These are phyloP conservation scores for Irpex lacteus DNA, from an alignment of 1,284 basidiomycete species.

Conservation along the genomic window DNA sequence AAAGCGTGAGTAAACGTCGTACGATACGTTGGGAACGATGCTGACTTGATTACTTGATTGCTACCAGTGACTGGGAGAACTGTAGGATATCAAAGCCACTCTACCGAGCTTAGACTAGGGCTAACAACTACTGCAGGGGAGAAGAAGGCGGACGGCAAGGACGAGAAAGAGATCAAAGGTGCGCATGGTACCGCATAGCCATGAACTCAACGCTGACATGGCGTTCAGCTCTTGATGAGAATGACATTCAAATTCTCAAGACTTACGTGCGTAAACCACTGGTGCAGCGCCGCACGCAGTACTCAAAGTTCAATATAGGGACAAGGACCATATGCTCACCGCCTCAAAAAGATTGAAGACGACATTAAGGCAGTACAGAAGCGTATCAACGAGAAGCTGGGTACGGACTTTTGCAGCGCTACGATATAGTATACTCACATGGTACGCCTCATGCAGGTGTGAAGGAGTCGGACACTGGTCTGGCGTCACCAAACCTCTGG, in stretches of 20 bases:
- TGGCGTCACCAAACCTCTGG: conserved; percentile 97
- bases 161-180: conserved; percentile 93
- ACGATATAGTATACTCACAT: neutral
- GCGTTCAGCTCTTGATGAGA: conserved; percentile 85
- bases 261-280: conserved; percentile 70
- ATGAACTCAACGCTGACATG: conserved; percentile 10
- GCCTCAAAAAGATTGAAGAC: conserved; percentile 86
- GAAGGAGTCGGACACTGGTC: conserved; percentile 97
- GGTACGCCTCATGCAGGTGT: conserved; percentile 54
- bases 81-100: conserved; percentile 50
- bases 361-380: conserved; percentile 98
- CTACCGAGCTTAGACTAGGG: neutral
- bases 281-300: conserved; percentile 3
- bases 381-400: conserved; percentile 96
- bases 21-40: neutral
- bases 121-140: conserved; percentile 49
- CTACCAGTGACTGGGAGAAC: conserved; percentile 90
- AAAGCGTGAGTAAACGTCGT: conserved; percentile 60
- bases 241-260: conserved; percentile 98
- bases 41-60: conserved; percentile 5
- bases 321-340: conserved; percentile 94
- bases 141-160: conserved; percentile 79
- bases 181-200: neutral
- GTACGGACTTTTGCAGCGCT: conserved; percentile 34
- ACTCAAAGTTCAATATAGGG: conserved; percentile 52